Percentiles rank a stretch among this genome's conserved stretches.
Evolutionary conservation across 345 rosid species (phyloP).

Genomic region (Salix viminalis): DNA sequence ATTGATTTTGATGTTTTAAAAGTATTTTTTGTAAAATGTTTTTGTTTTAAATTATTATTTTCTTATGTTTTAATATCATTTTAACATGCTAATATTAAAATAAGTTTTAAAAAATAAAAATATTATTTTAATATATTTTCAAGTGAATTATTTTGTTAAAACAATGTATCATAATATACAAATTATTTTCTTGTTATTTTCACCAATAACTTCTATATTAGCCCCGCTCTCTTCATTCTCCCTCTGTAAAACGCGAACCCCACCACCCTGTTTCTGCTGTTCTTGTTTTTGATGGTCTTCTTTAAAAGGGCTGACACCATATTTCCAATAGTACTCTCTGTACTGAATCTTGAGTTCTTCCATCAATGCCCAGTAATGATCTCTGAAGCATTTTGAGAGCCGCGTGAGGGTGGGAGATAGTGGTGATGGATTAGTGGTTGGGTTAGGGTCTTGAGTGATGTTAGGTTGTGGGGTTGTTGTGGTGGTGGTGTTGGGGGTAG

Average conservation of each 20-base stretch:
- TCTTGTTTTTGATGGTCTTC: slow-evolving; percentile 34
- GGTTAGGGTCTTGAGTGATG: background rate
- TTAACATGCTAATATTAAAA: too few relatives aligned
- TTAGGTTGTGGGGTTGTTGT: too few relatives aligned
- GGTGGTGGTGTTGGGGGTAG: too few relatives aligned
- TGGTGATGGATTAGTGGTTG: background rate
- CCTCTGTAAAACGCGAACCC: slow-evolving; percentile 2
- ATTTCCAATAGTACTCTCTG: slow-evolving; percentile 65
- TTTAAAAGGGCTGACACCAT: slow-evolving; percentile 56
- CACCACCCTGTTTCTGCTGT: slow-evolving; percentile 12
- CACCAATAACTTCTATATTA: slow-evolving; percentile 44
- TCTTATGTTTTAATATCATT: too few relatives aligned
- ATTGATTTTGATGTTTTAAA: too few relatives aligned
- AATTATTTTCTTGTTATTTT: slow-evolving; percentile 14
- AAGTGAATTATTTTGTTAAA: too few relatives aligned
- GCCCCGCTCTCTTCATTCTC: slow-evolving; percentile 19
- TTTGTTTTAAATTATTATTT: too few relatives aligned
- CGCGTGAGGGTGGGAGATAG: slow-evolving; percentile 29
- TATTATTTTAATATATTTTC: too few relatives aligned
- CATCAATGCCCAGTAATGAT: slow-evolving; percentile 69
- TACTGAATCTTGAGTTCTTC: slow-evolving; percentile 57
- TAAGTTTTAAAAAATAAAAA: too few relatives aligned
- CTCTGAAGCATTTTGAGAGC: slow-evolving; percentile 58
- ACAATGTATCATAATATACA: too few relatives aligned
- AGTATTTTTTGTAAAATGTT: too few relatives aligned